Evolutionary conservation across 805 yeast species (phyloP).

Genomic region (Candida xyloterini): DNA sequence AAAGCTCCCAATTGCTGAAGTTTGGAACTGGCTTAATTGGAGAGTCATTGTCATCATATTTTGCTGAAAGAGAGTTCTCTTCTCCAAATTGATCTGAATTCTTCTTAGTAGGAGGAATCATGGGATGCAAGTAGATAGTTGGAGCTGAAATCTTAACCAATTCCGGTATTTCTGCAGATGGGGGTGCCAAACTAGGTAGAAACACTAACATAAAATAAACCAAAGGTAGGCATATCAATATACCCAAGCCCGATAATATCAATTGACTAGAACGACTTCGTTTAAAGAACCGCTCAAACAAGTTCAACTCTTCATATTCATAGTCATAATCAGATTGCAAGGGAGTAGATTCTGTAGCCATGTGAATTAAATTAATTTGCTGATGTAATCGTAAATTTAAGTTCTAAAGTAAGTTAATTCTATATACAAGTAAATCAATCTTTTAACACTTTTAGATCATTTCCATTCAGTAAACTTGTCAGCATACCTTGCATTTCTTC

Average conservation of each 20-base stretch:
- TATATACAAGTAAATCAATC: constrained; percentile 10
- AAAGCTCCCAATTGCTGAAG: constrained; percentile 19
- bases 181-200: constrained; percentile 35
- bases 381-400: not conserved
- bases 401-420: not conserved
- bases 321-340: constrained; percentile 13
- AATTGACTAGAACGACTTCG: constrained; percentile 11
- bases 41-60: constrained; percentile 18
- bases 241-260: constrained; percentile 8
- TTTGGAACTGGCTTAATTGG: constrained; percentile 29
- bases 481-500: constrained; percentile 48
- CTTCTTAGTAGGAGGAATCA: constrained; percentile 18
- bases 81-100: not conserved
- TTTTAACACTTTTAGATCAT: constrained; percentile 10
- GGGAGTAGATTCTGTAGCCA: constrained; percentile 10
- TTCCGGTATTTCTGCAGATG: constrained; percentile 27
- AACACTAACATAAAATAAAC: constrained; percentile 27
- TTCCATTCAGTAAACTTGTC: constrained; percentile 13
- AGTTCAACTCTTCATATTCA: constrained; percentile 15
- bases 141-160: constrained; percentile 23
- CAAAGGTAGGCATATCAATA: constrained; percentile 22
- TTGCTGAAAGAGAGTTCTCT: not conserved
- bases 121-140: constrained; percentile 31
- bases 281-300: constrained; percentile 1
- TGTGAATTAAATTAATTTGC: constrained; percentile 1